Evolutionary conservation across 129 eudicot species (phyloP).

Genomic region (Rutidosis leptorrhynchoides): DNA sequence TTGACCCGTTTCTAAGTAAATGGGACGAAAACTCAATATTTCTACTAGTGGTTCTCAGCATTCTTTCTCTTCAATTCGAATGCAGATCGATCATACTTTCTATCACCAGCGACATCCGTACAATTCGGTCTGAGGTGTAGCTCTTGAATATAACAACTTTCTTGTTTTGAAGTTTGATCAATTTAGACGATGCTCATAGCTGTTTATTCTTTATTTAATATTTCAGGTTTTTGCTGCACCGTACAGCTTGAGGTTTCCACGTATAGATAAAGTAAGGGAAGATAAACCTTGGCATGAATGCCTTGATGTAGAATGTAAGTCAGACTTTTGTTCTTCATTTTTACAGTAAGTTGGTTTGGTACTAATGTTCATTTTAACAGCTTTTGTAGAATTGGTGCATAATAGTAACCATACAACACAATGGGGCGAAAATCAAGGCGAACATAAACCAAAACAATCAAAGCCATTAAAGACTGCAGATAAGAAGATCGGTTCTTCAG

Average conservation of each 20-base stretch:
- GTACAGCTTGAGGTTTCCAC: constrained; percentile 94
- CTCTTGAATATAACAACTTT: neutral
- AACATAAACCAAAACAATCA: constrained; percentile 48
- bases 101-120: constrained; percentile 93
- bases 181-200: neutral
- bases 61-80: constrained; percentile 4
- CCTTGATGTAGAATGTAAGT: constrained; percentile 88
- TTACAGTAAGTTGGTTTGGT: neutral
- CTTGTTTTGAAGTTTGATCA: neutral
- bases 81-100: constrained; percentile 82
- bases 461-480: constrained; percentile 51
- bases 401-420: constrained; percentile 91
- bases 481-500: constrained; percentile 53
- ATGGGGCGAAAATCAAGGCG: constrained; percentile 41
- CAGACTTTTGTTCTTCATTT: neutral
- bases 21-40: neutral
- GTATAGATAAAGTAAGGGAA: constrained; percentile 82
- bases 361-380: constrained; percentile 39
- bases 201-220: constrained; percentile 5
- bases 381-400: constrained; percentile 88
- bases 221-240: constrained; percentile 95
- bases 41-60: constrained; percentile 12
- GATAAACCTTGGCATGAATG: constrained; percentile 99
- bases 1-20: neutral
- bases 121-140: constrained; percentile 82